A percentile compares a stretch with the other conserved stretches of the same genome.
Conservation (phyloP, 257 asterid genomes). For the Solanum phureja region DNA sequence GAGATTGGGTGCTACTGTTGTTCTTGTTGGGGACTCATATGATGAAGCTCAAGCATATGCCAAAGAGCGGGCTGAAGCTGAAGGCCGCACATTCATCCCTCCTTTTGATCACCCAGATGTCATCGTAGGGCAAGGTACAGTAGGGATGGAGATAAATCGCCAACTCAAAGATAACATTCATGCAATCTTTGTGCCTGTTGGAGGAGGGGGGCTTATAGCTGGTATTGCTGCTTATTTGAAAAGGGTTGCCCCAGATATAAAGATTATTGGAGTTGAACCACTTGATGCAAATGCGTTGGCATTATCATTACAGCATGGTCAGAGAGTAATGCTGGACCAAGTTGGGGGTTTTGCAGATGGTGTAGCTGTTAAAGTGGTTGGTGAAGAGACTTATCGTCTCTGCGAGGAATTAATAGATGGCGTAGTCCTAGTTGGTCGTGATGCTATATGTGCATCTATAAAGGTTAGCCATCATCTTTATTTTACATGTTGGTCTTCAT, state of each 20-base stretch:
- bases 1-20: constrained; percentile 81
- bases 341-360: constrained; percentile 99
- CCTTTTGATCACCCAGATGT: constrained; percentile 99
- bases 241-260: constrained; percentile 79
- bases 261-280: constrained; percentile 92
- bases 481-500: neutral
- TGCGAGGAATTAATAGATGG: constrained; percentile 85
- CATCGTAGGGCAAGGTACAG: constrained; percentile 85
- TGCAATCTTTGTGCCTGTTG: constrained; percentile 91
- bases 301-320: constrained; percentile 67
- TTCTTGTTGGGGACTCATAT: constrained; percentile 79
- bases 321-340: constrained; percentile 72
- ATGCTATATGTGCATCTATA: constrained; percentile 94
- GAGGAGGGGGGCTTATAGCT: constrained; percentile 98
- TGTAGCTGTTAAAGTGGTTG: constrained; percentile 92
- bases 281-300: constrained; percentile 95
- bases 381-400: constrained; percentile 76
- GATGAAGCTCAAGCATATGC: constrained; percentile 94
- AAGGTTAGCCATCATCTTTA: constrained; percentile 42
- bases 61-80: constrained; percentile 56
- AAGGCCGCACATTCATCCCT: constrained; percentile 69
- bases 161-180: constrained; percentile 60
- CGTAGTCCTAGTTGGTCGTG: constrained; percentile 82
- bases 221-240: constrained; percentile 94
- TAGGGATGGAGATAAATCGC: constrained; percentile 87